Percentiles rank a stretch among this genome's conserved stretches.
These are phyloP conservation scores for Sporisorium sorghi DNA, from an alignment of 1,284 basidiomycete genomes.

Conservation along the genomic window DNA sequence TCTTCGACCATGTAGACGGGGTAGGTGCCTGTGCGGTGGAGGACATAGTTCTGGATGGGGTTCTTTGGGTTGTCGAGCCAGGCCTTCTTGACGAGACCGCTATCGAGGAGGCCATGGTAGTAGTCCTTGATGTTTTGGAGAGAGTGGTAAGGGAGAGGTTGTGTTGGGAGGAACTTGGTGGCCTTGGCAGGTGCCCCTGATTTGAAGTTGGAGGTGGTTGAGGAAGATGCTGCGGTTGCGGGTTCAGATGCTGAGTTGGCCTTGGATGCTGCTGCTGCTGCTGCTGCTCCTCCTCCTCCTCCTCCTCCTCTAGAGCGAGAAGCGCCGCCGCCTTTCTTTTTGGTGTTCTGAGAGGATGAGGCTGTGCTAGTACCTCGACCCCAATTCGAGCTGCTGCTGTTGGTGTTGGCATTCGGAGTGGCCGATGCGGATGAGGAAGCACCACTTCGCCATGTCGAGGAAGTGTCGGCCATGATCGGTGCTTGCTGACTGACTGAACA, in stretches of 20 bases:
- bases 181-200: constrained; percentile 31
- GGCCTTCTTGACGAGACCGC: constrained; percentile 49
- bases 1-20: constrained; percentile 51
- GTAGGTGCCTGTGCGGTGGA: constrained; percentile 40
- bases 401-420: not conserved
- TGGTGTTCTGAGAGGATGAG: constrained; percentile 14
- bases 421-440: constrained; percentile 11
- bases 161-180: constrained; percentile 51
- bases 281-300: not conserved
- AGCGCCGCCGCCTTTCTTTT: constrained; percentile 21
- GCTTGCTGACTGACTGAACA: not conserved
- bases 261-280: not conserved
- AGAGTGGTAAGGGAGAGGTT: constrained; percentile 40
- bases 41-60: constrained; percentile 56
- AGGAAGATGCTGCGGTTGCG: constrained; percentile 4
- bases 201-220: constrained; percentile 25
- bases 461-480: constrained; percentile 33
- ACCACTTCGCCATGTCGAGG: constrained; percentile 40
- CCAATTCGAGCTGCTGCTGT: constrained; percentile 20
- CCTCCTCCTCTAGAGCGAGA: constrained; percentile 16
- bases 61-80: constrained; percentile 64
- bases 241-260: not conserved
- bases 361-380: constrained; percentile 25
- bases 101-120: constrained; percentile 46
- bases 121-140: constrained; percentile 49